Evolutionary conservation across 495 filamentous ascomycete genomes (phyloP), one percentile per base, ranked within the genome.

Genomic region (Filosporella fistucella): DNA sequence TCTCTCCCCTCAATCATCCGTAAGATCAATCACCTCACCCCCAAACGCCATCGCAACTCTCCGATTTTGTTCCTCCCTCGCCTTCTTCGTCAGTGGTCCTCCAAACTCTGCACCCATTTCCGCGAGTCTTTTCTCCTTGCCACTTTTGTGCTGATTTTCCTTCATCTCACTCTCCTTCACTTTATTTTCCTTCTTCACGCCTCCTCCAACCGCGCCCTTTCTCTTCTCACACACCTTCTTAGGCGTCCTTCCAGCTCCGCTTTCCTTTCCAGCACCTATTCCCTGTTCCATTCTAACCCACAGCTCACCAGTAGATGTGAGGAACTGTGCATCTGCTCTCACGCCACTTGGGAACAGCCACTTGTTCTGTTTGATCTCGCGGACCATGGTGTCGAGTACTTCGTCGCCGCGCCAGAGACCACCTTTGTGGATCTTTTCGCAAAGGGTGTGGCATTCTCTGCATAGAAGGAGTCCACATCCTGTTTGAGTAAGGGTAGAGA

Each of bases 381-480:
- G 22, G 17, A 49, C n/a, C 32, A 49, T 2, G 4, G 18, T 17
- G 13, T 45, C 29, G 2, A 40, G 2, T 10, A 20, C 12, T 2
- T 18, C n/a, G 6, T 42, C 42, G 2, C 13, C 32, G 14, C 25
- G n/a, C 10, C n/a, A 3, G 4, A 42, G 2, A 16, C 41, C 41
- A 18, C 24, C 23, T 9, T 5, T 29, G 3, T 14, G 23, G 13
- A 51, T 35, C 17, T 51, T 51, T 4, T 12, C n/a, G 1, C 35
- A 12, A 9, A 52, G 1, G 3, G 44, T 48, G 1, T 45, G 22
- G 36, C 54, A 56, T 13, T 20, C 33, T 0, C 6, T 9, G 40
- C 54, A 56, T 6, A 56, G 37, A 5, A 33, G 28, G 12, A 56
- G 18, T 26, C 54, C 54, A 17, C 54, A 56, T 3, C 49, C 49